Conservation (phyloP, 495 filamentous ascomycete species). For the Massariosphaeria phaeospora region DNA sequence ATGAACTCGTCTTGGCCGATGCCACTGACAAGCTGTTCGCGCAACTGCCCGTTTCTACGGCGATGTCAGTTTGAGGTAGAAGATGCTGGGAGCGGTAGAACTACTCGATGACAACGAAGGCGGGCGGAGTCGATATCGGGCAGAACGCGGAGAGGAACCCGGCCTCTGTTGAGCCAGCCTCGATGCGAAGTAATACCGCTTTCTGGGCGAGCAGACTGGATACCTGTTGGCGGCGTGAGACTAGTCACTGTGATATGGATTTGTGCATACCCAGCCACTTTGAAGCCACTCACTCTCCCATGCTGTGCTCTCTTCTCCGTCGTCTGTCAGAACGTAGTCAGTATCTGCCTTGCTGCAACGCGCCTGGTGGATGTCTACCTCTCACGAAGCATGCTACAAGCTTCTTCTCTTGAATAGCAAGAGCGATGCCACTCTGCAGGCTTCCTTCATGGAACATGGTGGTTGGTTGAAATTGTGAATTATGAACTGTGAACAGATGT, state of each 20-base stretch:
- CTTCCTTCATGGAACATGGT: constrained; percentile 74
- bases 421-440: constrained; percentile 70
- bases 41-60: constrained; percentile 29
- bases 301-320: constrained; percentile 54
- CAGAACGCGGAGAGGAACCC: constrained; percentile 75
- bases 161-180: constrained; percentile 69
- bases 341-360: not conserved
- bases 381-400: constrained; percentile 65
- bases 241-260: not conserved
- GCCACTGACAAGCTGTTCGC: constrained; percentile 22
- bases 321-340: constrained; percentile 49
- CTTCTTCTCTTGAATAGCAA: constrained; percentile 62
- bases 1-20: constrained; percentile 28
- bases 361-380: constrained; percentile 41
- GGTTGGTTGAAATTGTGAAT: constrained; percentile 2
- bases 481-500: constrained; percentile 4
- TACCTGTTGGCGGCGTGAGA: constrained; percentile 33
- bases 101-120: constrained; percentile 64
- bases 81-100: not conserved
- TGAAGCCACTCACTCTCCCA: constrained; percentile 76
- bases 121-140: constrained; percentile 65
- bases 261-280: constrained; percentile 51
- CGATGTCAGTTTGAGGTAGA: not conserved
- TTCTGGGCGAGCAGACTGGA: constrained; percentile 49
- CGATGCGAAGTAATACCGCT: constrained; percentile 63